phyloP scores from a whole-genome alignment of 371 early-diverging fungal genomes.

The Rhizopus microsporus region DNA sequence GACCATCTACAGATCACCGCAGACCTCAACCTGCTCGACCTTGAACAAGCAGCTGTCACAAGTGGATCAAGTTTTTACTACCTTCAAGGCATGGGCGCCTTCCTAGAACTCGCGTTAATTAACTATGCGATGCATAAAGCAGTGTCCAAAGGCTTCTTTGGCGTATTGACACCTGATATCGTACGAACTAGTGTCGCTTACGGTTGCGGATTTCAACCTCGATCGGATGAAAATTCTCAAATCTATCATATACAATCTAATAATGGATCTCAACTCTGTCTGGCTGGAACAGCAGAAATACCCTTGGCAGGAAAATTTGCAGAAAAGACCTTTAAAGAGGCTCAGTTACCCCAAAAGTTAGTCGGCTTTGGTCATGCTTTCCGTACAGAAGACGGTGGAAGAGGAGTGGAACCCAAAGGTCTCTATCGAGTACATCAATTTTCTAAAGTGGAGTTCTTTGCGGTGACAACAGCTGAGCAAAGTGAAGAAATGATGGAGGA shows the following conservation, averaged over 20 bases:
- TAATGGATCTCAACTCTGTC: conserved; percentile 55
- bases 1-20: conserved; percentile 74
- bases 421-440: conserved; percentile 95
- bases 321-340: conserved; percentile 55
- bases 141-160: conserved; percentile 69
- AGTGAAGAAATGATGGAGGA: conserved; percentile 74
- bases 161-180: conserved; percentile 87
- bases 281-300: conserved; percentile 93
- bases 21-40: conserved; percentile 73
- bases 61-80: conserved; percentile 89
- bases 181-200: conserved; percentile 79
- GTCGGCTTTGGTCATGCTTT: conserved; percentile 87
- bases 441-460: conserved; percentile 92
- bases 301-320: conserved; percentile 86
- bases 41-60: conserved; percentile 80
- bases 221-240: conserved; percentile 77
- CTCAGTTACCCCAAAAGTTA: conserved; percentile 64
- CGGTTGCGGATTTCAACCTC: conserved; percentile 90
- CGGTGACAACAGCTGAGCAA: conserved; percentile 64
- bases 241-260: conserved; percentile 70
- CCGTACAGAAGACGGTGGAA: conserved; percentile 87
- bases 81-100: conserved; percentile 78
- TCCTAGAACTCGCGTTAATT: conserved; percentile 85
- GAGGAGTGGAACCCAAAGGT: conserved; percentile 86
- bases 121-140: conserved; percentile 85